Base-by-base conservation (phyloP, 169 alveolate species). In the Eimeria falciformis region DNA sequence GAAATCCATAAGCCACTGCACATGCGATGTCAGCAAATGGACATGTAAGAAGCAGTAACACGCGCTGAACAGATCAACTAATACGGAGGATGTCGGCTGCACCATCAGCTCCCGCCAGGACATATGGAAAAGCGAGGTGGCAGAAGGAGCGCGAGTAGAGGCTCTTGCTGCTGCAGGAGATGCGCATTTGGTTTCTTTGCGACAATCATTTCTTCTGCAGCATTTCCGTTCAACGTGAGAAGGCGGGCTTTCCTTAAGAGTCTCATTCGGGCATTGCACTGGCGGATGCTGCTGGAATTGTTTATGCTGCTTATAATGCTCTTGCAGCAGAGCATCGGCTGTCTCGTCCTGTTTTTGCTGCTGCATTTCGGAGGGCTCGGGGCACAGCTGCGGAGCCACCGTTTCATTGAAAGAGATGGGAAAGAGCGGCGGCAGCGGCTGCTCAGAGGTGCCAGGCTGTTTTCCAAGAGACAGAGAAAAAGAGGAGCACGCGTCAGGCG, bases 1-100 rank as follows among this genome's bases (percentile, higher is more conserved):
- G 68, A 43, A 53, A 29, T 66, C 94, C 94, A 90, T 90, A 47
- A 90, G 86, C 94, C 94, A 90, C 62, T 78, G 91, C 65, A 90
- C 94, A 27, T 65, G 83, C 7, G 90, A 40, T 3, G 82, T 43
- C 33, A 90, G 71, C 65, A 90, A 27, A 7, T 79, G 87, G 53
- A 25, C 78, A 40, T 90, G 89, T 37, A 90, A 53, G 56, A 45
- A 79, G 55, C 89, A 90, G 91, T 90, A 90, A 23, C 91, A 77
- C 43, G 79, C 77, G 55, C 89, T 45, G 91, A 90, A 90, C 7
- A 81, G 94, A 33, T 62, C 47, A 27, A 90, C 47, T 71, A 90
- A 62, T 53, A 69, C 62, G 12, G 94, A 62, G 21, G 86, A 66
- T 25, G 94, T 78, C 12, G 90, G 69, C 43, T 66, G 47, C 40